Conservation (phyloP, 2,329 filamentous ascomycete genomes). For the Penicillium sp. region DNA sequence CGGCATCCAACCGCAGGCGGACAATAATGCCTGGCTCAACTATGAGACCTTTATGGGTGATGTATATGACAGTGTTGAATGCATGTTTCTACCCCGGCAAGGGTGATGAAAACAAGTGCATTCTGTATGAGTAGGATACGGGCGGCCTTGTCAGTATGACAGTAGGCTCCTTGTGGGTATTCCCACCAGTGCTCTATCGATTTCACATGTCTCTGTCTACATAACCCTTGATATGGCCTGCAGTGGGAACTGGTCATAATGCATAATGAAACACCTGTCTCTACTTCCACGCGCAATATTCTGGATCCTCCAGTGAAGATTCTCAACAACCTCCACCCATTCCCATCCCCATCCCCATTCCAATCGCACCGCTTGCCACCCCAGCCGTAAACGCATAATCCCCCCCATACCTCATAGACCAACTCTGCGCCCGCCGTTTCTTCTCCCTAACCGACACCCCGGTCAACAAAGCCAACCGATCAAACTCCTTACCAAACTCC, state of each 20-base stretch:
- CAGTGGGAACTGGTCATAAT: background rate
- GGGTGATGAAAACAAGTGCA: background rate
- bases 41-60: slow-evolving; percentile 37
- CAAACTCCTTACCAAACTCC: slow-evolving; percentile 13
- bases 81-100: slow-evolving; percentile 19
- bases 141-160: background rate
- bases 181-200: background rate
- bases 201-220: background rate
- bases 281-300: background rate
- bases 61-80: slow-evolving; percentile 31
- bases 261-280: background rate
- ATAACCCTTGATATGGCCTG: background rate
- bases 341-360: background rate
- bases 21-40: slow-evolving; percentile 32
- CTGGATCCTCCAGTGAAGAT: background rate
- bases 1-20: slow-evolving; percentile 7
- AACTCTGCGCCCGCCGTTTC: slow-evolving; percentile 7
- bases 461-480: slow-evolving; percentile 11
- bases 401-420: background rate
- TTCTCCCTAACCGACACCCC: slow-evolving; percentile 14
- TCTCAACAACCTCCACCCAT: background rate
- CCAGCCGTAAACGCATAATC: background rate
- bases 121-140: background rate
- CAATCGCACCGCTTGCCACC: background rate
- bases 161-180: background rate